phyloP scores from a whole-genome alignment of 441 rosid genomes.

The Adansonia madagascariensis region DNA sequence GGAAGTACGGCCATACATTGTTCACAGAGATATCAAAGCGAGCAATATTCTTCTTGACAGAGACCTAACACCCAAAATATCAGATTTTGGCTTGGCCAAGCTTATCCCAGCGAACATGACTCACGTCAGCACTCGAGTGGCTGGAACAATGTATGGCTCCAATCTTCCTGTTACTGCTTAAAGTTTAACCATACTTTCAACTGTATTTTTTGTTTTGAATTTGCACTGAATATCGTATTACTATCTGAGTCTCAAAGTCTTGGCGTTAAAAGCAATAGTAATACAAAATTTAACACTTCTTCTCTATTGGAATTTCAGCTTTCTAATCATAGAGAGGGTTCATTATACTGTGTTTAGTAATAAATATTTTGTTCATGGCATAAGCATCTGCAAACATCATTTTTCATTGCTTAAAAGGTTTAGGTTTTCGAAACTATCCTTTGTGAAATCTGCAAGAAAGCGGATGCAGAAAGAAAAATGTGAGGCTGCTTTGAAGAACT shows the following conservation, averaged over 20 bases:
- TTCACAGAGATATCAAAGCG: conserved; percentile 94
- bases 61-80: conserved; percentile 47
- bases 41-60: conserved; percentile 92
- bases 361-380: background rate
- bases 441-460: conserved; percentile 9
- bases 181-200: conserved; percentile 5
- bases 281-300: background rate
- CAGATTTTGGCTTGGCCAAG: conserved; percentile 93
- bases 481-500: background rate
- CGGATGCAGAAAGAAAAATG: background rate
- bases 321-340: background rate
- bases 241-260: background rate
- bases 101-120: conserved; percentile 84
- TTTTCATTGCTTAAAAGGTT: background rate
- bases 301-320: background rate
- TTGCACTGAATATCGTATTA: background rate
- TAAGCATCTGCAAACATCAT: background rate
- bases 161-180: background rate
- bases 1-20: conserved; percentile 69
- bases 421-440: background rate
- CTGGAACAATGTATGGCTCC: conserved; percentile 88
- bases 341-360: background rate
- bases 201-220: conserved; percentile 3
- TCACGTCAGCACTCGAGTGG: conserved; percentile 96
- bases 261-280: conserved; percentile 7